Conservation (phyloP, 257 asterid species). For the Striga asiatica region DNA sequence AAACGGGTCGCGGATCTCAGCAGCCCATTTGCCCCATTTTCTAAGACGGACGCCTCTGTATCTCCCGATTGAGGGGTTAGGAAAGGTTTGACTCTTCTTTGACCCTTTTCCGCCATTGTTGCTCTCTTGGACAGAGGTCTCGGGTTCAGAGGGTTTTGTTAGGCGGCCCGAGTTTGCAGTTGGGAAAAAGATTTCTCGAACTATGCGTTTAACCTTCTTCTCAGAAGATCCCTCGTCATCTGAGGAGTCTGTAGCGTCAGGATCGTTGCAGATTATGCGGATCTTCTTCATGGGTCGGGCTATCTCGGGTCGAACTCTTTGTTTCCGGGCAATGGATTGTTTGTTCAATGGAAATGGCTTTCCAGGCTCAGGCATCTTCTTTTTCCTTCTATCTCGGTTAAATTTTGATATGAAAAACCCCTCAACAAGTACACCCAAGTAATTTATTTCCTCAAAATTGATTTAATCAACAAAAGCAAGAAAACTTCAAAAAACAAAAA, state of each 20-base stretch:
- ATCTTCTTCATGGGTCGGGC: slow-evolving; percentile 27
- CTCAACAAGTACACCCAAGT: slow-evolving; percentile 17
- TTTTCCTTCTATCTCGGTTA: not conserved
- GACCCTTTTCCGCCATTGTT: slow-evolving; percentile 28
- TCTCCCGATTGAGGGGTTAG: slow-evolving; percentile 23
- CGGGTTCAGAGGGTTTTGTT: slow-evolving; percentile 17
- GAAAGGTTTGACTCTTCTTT: slow-evolving; percentile 16
- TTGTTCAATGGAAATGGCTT: slow-evolving; percentile 20
- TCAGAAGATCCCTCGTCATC: slow-evolving; percentile 44
- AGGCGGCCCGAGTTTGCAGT: not conserved
- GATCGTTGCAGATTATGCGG: slow-evolving; percentile 52
- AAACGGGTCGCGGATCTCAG: slow-evolving; percentile 85
- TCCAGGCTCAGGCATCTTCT: slow-evolving; percentile 29
- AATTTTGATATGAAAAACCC: slow-evolving; percentile 4
- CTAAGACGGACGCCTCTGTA: slow-evolving; percentile 68
- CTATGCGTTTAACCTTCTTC: slow-evolving; percentile 33
- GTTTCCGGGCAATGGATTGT: slow-evolving; percentile 16
- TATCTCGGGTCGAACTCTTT: slow-evolving; percentile 14
- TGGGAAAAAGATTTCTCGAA: slow-evolving; percentile 38
- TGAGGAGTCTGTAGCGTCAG: slow-evolving; percentile 83
- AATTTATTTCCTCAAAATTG: slow-evolving; percentile 3
- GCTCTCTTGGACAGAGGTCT: slow-evolving; percentile 45
- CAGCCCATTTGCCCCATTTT: slow-evolving; percentile 98
- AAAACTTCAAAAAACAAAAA: not conserved
- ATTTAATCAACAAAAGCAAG: slow-evolving; percentile 11